Evolutionary conservation across 495 filamentous ascomycete species (phyloP), one percentile per base, ranked within the genome.

Genomic region (Cercophora samala): DNA sequence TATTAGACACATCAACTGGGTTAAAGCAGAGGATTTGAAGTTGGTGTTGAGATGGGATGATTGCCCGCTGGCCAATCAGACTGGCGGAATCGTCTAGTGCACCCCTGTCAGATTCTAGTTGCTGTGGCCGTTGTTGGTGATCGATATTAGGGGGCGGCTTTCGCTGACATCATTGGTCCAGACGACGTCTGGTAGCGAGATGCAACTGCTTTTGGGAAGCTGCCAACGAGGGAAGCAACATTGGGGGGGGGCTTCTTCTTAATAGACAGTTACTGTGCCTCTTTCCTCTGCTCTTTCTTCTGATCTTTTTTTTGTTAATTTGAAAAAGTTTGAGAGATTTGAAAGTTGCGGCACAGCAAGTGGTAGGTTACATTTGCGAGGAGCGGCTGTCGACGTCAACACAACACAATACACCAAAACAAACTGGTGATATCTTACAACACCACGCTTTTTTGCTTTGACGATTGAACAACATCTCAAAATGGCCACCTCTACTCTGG

Each of bases 401-500:
- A 46, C 6, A 46, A 46, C 6, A 46, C 15, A 46, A 8, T 9
- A 46, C 37, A 46, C 37, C 37, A 32, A 32, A 32, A n/a, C n/a
- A n/a, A n/a, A n/a, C n/a, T n/a, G n/a, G 26, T 29, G 26, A 29
- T 29, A 29, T 29, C 37, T 46, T 46, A n/a, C n/a, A n/a, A n/a
- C 37, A 46, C 37, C 37, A 11, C 37, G 13, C 37, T 13, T 46
- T n/a, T 17, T 0, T 9, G 15, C 11, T 46, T 13, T 46, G 5
- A 46, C 37, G 5, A 46, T 17, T 3, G 6, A 22, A 62, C 26
- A 22, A 19, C 52, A 58, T n/a, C 60, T 29, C 60, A 26, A 18
- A 46, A 68, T 65, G 69, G 29, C 65, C 32, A 70, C 53, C 46
- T 56, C 60, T 29, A 66, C 67, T 11, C 75, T 77, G 69, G 77